phyloP scores from a whole-genome alignment of 225 moss, liverwort and hornwort species.

The Polytrichum formosum region DNA sequence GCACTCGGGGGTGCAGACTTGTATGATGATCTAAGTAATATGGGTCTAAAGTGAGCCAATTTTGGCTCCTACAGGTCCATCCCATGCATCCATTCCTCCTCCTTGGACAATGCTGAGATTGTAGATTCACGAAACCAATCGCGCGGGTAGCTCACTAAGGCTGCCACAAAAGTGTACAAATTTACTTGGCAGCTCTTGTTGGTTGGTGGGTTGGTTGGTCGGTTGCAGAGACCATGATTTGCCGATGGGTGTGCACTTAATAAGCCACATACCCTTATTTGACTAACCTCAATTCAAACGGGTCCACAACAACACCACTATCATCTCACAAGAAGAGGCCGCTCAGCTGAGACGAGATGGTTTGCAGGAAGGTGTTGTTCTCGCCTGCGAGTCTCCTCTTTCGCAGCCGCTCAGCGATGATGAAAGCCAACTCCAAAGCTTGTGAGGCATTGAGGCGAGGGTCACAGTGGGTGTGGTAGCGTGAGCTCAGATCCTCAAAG shows the following conservation, averaged over 20 bases:
- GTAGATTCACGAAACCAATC: not conserved
- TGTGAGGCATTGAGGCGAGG: conserved; percentile 81
- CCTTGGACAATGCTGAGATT: not conserved
- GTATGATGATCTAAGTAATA: not conserved
- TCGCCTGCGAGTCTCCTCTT: conserved; percentile 46
- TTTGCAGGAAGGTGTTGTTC: conserved; percentile 20
- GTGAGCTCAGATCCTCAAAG: conserved; percentile 75
- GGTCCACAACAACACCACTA: too few relatives aligned
- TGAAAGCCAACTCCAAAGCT: conserved; percentile 77
- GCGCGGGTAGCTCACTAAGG: not conserved
- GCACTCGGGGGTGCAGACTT: not conserved
- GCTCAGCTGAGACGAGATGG: conserved; percentile 19
- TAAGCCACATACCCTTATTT: not conserved
- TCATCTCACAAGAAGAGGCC: conserved; percentile 11
- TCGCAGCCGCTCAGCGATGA: conserved; percentile 77
- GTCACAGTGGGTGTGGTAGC: conserved; percentile 88
- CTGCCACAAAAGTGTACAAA: conserved; percentile 3
- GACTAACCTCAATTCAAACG: not conserved
- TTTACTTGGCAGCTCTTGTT: not conserved
- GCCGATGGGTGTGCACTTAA: not conserved
- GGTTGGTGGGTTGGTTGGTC: not conserved
- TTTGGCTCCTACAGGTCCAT: not conserved
- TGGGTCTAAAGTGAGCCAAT: not conserved
- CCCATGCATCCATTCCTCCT: not conserved
- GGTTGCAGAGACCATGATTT: not conserved